Base-by-base conservation (phyloP, 352 stramenopile genomes). In the Phytophthora citricola region DNA sequence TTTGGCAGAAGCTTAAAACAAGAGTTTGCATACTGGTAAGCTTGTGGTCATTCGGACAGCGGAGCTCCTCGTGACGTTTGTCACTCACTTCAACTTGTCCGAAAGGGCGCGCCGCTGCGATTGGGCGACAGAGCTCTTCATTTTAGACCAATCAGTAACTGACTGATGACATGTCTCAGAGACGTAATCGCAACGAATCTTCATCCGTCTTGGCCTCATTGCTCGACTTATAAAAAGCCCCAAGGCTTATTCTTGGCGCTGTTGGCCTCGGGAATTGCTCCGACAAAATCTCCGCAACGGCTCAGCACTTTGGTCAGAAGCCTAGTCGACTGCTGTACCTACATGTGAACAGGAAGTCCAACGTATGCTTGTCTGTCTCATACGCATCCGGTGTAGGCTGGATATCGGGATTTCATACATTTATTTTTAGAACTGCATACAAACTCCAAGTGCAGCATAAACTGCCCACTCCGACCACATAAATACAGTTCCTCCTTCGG, bases 331-430 rank as follows among this genome's bases (percentile, higher is more conserved):
- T 39, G 5, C 4, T 27, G 26, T 11, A 9, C 10, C 31, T 5
- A 46, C 11, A n/a, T 26, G 14, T n/a, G 10, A 38, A 12, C 11
- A 11, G 31, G 47, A 10, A 50, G 53, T 58, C 52, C 36, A 58
- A 59, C 62, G 54, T 11, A 14, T 14, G 17, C 11, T 50, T 26
- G 46, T 69, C 31, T 64, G 55, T 70, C 54, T 59, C 62, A 60
- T 14, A 55, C 43, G 27, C 53, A 69, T 45, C 52, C 26, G 31
- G 38, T 57, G 38, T 45, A 34, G 11, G 58, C 38, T 70, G 61
- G 53, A 64, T 69, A 47, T 39, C 22, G 38, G 26, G 9, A 56
- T 9, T 45, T 15, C 59, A 43, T 56, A 44, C 3, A 1, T 17
- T 24, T 54, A 57, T 15, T n/a, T 57, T 15, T 14, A 5, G 12